Conservation (phyloP, 768 basidiomycete genomes). For the Agaricus sinodeliciosus region DNA sequence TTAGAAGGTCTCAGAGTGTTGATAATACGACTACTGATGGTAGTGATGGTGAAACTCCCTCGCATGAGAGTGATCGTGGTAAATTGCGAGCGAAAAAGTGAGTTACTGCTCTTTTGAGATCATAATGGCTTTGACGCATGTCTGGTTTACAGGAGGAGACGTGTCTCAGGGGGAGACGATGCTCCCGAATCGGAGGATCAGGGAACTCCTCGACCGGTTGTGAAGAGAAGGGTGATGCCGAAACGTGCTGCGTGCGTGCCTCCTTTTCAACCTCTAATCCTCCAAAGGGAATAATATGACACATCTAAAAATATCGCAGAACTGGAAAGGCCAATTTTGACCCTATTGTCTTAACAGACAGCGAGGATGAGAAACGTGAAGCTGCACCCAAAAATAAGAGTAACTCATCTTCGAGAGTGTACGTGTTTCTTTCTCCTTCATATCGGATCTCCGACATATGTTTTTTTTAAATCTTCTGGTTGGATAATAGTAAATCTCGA, state of each 20-base stretch:
- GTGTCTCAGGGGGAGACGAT: conserved; percentile 47
- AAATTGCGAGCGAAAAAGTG: conserved; percentile 35
- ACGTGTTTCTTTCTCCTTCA: background rate
- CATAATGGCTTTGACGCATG: background rate
- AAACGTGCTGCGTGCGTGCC: conserved; percentile 50
- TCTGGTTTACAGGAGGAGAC: conserved; percentile 36
- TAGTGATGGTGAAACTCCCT: conserved; percentile 30
- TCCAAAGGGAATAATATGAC: background rate
- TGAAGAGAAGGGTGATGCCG: conserved; percentile 48
- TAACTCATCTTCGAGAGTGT: background rate
- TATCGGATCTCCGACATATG: background rate
- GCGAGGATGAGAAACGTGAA: conserved; percentile 21
- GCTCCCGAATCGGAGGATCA: conserved; percentile 32
- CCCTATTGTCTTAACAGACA: conserved; percentile 31
- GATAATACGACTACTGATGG: conserved; percentile 35
- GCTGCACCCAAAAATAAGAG: background rate
- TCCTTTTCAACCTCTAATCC: background rate
- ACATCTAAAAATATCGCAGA: conserved; percentile 16
- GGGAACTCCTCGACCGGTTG: conserved; percentile 29
- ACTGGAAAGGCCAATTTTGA: conserved; percentile 31
- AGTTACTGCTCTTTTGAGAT: background rate
- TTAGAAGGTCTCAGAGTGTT: conserved; percentile 56
- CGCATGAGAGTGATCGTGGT: conserved; percentile 20
- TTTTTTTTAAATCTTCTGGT: background rate
- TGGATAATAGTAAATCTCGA: background rate